Percentiles rank a stretch among this genome's conserved stretches.
phyloP scores from a whole-genome alignment of 148 eudicot species.

The Heliosperma pusillum region DNA sequence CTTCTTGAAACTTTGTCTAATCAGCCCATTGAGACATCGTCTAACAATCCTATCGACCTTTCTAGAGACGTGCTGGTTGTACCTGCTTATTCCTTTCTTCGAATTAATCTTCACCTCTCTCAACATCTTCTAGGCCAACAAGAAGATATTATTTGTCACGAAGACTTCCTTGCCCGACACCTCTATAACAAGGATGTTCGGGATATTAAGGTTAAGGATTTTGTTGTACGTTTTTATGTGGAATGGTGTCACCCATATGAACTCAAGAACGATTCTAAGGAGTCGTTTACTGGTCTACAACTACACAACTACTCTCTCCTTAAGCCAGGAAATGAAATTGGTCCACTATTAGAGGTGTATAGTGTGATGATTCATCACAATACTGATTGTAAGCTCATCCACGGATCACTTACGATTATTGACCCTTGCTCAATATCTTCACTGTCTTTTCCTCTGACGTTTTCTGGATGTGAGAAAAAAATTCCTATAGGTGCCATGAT shows the following conservation, averaged over 20 bases:
- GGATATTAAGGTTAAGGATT: not conserved
- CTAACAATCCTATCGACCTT: not conserved
- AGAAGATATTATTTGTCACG: not conserved
- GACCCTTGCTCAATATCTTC: no score
- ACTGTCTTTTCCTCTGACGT: not conserved
- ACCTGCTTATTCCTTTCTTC: constrained; percentile 7
- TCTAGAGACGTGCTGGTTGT: not conserved
- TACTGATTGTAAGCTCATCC: no score
- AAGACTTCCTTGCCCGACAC: not conserved
- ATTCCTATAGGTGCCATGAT: not conserved
- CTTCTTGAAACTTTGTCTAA: not conserved
- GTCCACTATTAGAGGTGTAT: not conserved
- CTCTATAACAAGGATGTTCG: no score
- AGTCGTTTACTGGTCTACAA: not conserved
- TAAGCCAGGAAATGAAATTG: not conserved
- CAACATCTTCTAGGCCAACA: not conserved
- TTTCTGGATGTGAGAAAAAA: not conserved
- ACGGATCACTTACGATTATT: no score
- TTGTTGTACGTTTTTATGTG: not conserved
- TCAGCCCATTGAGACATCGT: not conserved
- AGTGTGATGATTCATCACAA: no score
- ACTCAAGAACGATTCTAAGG: not conserved
- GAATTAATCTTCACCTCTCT: not conserved
- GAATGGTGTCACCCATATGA: not conserved
- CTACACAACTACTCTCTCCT: no score